phyloP scores from a whole-genome alignment of 75 land plant genomes.

The Pinus taeda region DNA sequence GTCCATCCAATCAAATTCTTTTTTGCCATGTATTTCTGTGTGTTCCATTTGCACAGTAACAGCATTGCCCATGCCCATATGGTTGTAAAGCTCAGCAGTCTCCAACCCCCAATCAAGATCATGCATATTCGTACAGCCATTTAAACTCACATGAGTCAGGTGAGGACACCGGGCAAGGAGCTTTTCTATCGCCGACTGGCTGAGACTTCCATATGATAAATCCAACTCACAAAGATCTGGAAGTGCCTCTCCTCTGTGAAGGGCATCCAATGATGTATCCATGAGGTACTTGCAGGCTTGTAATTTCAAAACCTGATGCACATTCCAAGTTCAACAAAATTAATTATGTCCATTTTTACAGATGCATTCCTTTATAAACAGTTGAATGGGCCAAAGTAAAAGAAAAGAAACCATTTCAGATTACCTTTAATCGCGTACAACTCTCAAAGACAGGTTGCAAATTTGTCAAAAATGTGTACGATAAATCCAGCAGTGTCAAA shows the following conservation, averaged over 20 bases:
- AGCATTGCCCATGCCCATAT: neutral
- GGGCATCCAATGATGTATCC: slow-evolving; percentile 82
- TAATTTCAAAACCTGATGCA: slow-evolving; percentile 73
- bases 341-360: no score
- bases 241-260: slow-evolving; percentile 73
- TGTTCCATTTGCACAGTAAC: slow-evolving; percentile 1
- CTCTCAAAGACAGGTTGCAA: slow-evolving; percentile 89
- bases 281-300: slow-evolving; percentile 93
- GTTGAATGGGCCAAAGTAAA: no score
- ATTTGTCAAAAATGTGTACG: slow-evolving; percentile 85
- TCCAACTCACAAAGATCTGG: slow-evolving; percentile 86
- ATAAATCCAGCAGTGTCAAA: slow-evolving; percentile 85
- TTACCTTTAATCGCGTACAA: slow-evolving; percentile 76
- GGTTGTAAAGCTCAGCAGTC: neutral
- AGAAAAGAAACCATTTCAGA: neutral
- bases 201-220: slow-evolving; percentile 79
- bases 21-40: no score
- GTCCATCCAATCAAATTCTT: neutral
- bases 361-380: no score
- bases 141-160: slow-evolving; percentile 78
- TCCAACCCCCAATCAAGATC: slow-evolving; percentile 72
- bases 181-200: slow-evolving; percentile 78
- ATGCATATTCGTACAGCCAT: slow-evolving; percentile 83
- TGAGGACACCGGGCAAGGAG: slow-evolving; percentile 79
- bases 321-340: neutral